Conservation (phyloP, 768 basidiomycete species). For the Boletus huronensis region DNA sequence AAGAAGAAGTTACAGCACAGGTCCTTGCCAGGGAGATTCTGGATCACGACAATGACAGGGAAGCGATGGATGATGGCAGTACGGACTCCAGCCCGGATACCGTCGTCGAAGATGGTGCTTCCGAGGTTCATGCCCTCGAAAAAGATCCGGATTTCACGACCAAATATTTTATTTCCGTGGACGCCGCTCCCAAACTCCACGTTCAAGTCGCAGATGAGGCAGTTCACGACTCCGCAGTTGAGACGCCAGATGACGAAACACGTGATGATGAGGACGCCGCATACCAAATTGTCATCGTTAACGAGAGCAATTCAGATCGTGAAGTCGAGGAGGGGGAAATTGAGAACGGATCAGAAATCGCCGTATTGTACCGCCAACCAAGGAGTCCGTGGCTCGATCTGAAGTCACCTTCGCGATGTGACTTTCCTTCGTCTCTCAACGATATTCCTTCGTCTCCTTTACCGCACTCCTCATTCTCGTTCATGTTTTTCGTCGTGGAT, state of each 20-base stretch:
- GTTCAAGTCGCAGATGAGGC: background rate
- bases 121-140: conserved; percentile 4
- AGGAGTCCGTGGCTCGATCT: conserved; percentile 7
- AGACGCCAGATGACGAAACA: background rate
- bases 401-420: conserved; percentile 7
- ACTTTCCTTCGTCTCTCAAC: conserved; percentile 2
- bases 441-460: conserved; percentile 15
- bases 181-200: background rate
- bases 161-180: background rate
- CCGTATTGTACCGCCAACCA: background rate
- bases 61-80: background rate
- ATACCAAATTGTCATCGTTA: conserved; percentile 8
- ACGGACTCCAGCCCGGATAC: conserved; percentile 11
- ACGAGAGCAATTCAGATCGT: background rate
- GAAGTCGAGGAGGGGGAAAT: background rate
- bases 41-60: background rate
- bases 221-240: background rate
- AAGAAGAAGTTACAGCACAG: conserved; percentile 30
- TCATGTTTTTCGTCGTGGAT: conserved; percentile 22
- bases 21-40: conserved; percentile 31
- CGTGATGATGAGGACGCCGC: background rate
- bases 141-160: conserved; percentile 1
- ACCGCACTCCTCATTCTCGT: conserved; percentile 4
- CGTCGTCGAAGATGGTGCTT: conserved; percentile 8
- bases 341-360: background rate